A percentile compares a stretch with the other conserved stretches of the same genome.
Evolutionary conservation across 106 monocot genomes (phyloP).

Genomic region (Chionographis japonica): DNA sequence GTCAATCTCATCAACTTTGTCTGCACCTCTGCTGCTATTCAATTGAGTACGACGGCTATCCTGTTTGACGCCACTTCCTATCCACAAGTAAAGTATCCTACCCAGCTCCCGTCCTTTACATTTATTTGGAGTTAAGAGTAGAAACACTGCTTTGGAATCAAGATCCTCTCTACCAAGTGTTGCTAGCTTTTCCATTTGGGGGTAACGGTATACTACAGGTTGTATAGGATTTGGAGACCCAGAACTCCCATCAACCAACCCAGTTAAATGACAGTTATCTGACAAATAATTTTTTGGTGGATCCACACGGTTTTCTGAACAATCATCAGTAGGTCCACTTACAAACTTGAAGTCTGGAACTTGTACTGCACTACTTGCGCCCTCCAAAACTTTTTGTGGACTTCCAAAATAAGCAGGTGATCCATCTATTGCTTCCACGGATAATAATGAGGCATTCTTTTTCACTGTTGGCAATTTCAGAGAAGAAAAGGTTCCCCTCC

Average conservation of each 20-base stretch:
- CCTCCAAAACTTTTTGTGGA: slow-evolving; percentile 14
- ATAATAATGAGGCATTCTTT: slow-evolving; percentile 22
- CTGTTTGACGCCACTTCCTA: slow-evolving; percentile 42
- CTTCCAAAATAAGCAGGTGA: slow-evolving; percentile 9
- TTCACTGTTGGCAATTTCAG: slow-evolving; percentile 49
- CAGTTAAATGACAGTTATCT: not conserved
- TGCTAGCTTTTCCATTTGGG: slow-evolving; percentile 38
- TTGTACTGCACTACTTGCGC: not conserved
- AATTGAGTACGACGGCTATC: slow-evolving; percentile 7
- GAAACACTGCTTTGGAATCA: slow-evolving; percentile 44
- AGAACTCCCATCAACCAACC: slow-evolving; percentile 2
- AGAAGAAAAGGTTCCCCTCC: slow-evolving; percentile 67
- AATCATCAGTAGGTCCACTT: slow-evolving; percentile 8
- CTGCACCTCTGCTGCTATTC: slow-evolving; percentile 8
- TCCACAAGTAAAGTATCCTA: slow-evolving; percentile 49
- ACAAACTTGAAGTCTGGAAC: not conserved
- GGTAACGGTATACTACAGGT: slow-evolving; percentile 46
- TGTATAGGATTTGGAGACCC: not conserved
- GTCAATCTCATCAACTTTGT: slow-evolving; percentile 25
- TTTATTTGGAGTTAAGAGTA: slow-evolving; percentile 39
- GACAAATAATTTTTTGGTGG: not conserved
- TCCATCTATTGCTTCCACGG: slow-evolving; percentile 11
- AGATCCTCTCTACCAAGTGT: slow-evolving; percentile 36
- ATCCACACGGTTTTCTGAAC: slow-evolving; percentile 6
- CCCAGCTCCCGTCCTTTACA: slow-evolving; percentile 6